Evolutionary conservation across 495 filamentous ascomycete species (phyloP).

Genomic region (Aspergillus panamensis): DNA sequence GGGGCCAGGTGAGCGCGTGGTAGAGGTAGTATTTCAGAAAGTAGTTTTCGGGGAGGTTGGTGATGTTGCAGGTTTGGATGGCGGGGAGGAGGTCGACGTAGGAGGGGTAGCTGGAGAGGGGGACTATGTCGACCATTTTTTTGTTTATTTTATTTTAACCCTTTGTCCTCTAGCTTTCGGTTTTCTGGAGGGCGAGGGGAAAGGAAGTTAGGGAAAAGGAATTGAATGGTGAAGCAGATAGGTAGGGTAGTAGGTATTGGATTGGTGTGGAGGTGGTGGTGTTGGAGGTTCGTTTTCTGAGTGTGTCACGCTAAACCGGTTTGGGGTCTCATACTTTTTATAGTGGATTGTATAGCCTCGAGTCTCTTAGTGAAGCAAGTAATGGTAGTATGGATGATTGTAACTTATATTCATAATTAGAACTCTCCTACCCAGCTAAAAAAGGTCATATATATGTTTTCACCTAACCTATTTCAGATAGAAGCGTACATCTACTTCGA

Average conservation of each 20-base stretch:
- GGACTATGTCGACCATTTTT: conserved; percentile 53
- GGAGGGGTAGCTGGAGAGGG: conserved; percentile 46
- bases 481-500: no score
- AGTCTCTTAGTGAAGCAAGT: not conserved
- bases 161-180: not conserved
- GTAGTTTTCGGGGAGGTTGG: conserved; percentile 99
- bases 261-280: not conserved
- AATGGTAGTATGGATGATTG: no score
- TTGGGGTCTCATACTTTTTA: not conserved
- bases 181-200: not conserved
- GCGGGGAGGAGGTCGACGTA: conserved; percentile 71
- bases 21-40: conserved; percentile 99
- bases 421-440: no score
- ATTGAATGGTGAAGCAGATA: not conserved
- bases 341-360: not conserved
- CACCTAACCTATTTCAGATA: no score
- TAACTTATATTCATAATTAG: no score
- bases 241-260: not conserved
- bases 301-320: conserved; percentile 2
- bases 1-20: conserved; percentile 96
- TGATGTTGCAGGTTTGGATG: conserved; percentile 97
- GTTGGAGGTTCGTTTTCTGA: conserved; percentile 1
- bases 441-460: no score
- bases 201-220: not conserved
- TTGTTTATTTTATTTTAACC: conserved; percentile 1